Base-by-base conservation (phyloP, 164 flowering plant species). In the Vitis rupestris region DNA sequence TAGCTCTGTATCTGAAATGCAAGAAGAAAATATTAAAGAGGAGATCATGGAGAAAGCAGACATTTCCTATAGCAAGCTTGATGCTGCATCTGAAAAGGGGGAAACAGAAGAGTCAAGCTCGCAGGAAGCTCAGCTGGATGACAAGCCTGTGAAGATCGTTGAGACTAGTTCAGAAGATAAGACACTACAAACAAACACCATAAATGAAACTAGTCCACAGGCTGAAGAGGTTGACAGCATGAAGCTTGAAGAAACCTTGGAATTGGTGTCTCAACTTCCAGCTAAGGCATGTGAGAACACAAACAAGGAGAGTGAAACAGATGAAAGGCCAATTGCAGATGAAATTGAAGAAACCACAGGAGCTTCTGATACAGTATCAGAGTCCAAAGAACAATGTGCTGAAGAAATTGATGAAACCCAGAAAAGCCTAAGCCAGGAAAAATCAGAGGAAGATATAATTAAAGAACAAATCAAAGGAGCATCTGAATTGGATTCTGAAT, bases 221-320 rank as follows among this genome's bases (percentile, higher is more conserved):
- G 47, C 17, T 51, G 44, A 37, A 37, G 44, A 37, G 7, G 44
- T 6, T 50, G 56, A 73, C 17, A 63, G 51, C 47, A 2, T n/a
- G 55, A 61, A 70, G 44, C 63, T 55, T 70, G 77, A 65, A 61
- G 50, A 61, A 64, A 63, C 37, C 66, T 61, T 5, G 49, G 27
- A 68, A 37, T 37, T 37, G 44, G 44, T 37, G 44, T 37, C 37
- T 67, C 31, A 10, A 69, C 49, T 50, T 64, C 73, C 62, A 68
- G 44, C 57, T 64, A 67, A 70, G 59, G 57, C 29, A 27, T 58
- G 44, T 37, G 72, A 61, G 8, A 59, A 68, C 7, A n/a, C 3
- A 59, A 55, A 65, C 30, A 48, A 69, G 52, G 70, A 72, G 64
- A 57, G 8, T 3, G 10, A 29, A 17, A 61, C 23, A 8, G 55